Evolutionary conservation across 2,329 filamentous ascomycete genomes (phyloP), one percentile per base, ranked within the genome.

Genomic region (Pezicula rhizophila): DNA sequence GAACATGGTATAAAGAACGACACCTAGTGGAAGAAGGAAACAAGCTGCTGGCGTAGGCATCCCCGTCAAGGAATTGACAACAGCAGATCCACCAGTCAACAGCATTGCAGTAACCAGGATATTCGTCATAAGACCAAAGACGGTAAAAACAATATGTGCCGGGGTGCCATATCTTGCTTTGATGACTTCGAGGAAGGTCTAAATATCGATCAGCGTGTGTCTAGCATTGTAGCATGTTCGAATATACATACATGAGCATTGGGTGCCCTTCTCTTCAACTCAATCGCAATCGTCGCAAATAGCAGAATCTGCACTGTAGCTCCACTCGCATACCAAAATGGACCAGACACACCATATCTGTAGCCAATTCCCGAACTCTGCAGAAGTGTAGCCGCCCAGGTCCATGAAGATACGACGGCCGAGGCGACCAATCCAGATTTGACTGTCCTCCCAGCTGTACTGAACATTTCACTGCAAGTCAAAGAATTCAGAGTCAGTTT

Each of bases 361-460:
- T 95, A 95, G 53, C 87, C 88, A 15, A 95, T 86, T n/a, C 83
- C 80, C 1, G 87, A 84, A 1, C 81, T 87, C 62, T 93, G 88
- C 2, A 93, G 74, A 1, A 92, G 73, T 0, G 88, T 93, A 18
- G 88, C 89, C 0, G 89, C 89, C 89, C 89, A 95, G 0, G 90
- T 95, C 90, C 91, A 96, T 5, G 85, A 90, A 14, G 86, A 91
- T 3, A 95, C 89, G n/a, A 96, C 90, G 14, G 89, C 90, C 5
- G 88, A 87, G 10, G 88, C 87, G 1, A 95, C 89, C 12, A 96
- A 75, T 39, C 90, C 91, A 8, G 88, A 90, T 64, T 95, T 96
- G 57, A 96, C 88, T 1, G 87, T 90, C 53, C 91, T 77, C 15
- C 89, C 89, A 44, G 90, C 90, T 0, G 90, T 95, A 23, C 28